Conservation (phyloP, 495 filamentous ascomycete species). For the Podospora pseudopauciseta region DNA sequence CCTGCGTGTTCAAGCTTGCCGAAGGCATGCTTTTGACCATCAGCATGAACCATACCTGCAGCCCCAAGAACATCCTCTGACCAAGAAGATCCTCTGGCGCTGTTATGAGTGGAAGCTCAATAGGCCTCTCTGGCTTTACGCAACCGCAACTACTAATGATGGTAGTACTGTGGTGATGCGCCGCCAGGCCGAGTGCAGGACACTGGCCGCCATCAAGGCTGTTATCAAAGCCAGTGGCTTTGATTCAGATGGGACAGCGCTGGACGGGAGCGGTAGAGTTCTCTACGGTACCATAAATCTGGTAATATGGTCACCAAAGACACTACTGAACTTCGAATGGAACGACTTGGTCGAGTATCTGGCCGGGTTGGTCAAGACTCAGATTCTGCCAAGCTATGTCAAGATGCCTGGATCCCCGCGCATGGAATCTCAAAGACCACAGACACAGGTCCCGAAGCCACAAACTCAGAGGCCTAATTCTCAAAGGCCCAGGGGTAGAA, state of each 20-base stretch:
- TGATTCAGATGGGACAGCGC: slow-evolving; percentile 47
- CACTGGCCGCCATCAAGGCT: slow-evolving; percentile 35
- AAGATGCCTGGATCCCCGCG: neutral
- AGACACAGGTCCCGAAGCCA: neutral
- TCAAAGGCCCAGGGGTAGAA: neutral
- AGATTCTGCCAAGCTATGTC: neutral
- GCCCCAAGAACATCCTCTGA: neutral
- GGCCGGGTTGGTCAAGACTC: neutral
- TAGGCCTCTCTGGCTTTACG: neutral
- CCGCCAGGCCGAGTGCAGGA: neutral
- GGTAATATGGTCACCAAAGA: neutral
- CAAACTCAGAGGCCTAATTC: neutral
- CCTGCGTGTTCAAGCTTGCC: neutral
- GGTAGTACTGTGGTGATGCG: neutral
- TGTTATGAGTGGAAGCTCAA: neutral
- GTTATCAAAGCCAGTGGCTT: slow-evolving; percentile 55
- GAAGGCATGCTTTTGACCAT: neutral
- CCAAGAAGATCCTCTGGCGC: neutral
- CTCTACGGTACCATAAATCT: slow-evolving; percentile 22
- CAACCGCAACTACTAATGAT: neutral
- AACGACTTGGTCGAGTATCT: neutral
- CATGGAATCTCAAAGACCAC: neutral
- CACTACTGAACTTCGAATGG: neutral
- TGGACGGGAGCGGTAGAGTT: slow-evolving; percentile 5
- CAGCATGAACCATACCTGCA: neutral